Base-by-base conservation (phyloP, 2,329 filamentous ascomycete species). In the Aureobasidium sp. region DNA sequence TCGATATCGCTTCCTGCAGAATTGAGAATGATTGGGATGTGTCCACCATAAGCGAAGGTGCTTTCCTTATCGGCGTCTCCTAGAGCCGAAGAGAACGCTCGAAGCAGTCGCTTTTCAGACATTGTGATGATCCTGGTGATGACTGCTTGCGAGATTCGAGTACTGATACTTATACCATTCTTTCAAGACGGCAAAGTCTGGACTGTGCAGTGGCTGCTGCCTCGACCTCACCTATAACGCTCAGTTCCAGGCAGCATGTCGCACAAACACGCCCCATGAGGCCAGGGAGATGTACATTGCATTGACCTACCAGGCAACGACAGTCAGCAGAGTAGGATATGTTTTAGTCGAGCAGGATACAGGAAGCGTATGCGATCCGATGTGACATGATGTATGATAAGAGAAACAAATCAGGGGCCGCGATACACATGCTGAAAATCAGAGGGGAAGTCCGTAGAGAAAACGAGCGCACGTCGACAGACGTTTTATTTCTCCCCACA, bases 1-100 rank as follows among this genome's bases (percentile, higher is more conserved):
- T 6, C n/a, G n/a, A 44, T 34, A 1, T 13, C 20, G 15, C 10
- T 13, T 15, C 17, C 6, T 23, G n/a, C 27, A 1, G 13, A 9
- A 17, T 6, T 15, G 10, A 55, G 57, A 9, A 46, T 27, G 12
- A 50, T 36, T 7, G 50, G 36, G 9, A 61, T 56, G 10, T 9
- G 46, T 9, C 62, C 62, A 17, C 62, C 62, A 36, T 39, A 56
- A 5, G 62, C 51, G 10, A 48, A 63, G 3, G 59, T 56, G 4
- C 39, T 42, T 20, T 55, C 17, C 9, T 17, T 29, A 12, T 61
- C 20, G 1, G 46, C 36, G 2, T 51, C 37, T n/a, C 27, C 34
- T 6, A 61, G 26, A 26, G 57, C 57, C 3, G 46, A 51, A 8
- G 36, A 29, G 17, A 61, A 42, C 15, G 34, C 36, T 3, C n/a